Percentiles rank a stretch among this genome's conserved stretches.
These are phyloP conservation scores for Beauveria medogensis DNA, from an alignment of 2,329 filamentous ascomycete genomes.

Conservation along the genomic window DNA sequence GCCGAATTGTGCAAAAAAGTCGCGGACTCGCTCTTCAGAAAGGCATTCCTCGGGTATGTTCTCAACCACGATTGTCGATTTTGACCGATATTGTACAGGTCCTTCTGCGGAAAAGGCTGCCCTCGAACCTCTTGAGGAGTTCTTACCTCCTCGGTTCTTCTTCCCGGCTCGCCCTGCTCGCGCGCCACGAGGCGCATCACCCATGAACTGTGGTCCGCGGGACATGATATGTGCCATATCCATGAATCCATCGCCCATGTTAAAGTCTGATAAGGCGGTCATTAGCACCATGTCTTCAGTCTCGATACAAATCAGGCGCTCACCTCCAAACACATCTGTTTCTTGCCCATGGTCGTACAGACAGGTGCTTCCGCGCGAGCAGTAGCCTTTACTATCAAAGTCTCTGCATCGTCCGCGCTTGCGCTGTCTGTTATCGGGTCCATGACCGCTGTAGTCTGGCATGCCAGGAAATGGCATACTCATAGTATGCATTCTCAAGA, in stretches of 20 bases:
- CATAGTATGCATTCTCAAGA: constrained; percentile 54
- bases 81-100: constrained; percentile 52
- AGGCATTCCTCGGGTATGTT: constrained; percentile 68
- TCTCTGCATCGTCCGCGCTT: constrained; percentile 53
- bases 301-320: not conserved
- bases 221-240: constrained; percentile 2
- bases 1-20: constrained; percentile 68
- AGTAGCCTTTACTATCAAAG: constrained; percentile 67
- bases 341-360: constrained; percentile 60
- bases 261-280: not conserved
- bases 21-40: constrained; percentile 53
- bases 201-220: not conserved
- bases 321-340: constrained; percentile 21
- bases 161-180: not conserved
- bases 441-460: constrained; percentile 29
- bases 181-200: not conserved
- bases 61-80: constrained; percentile 66
- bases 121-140: constrained; percentile 27
- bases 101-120: constrained; percentile 58
- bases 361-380: constrained; percentile 58
- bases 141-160: constrained; percentile 28
- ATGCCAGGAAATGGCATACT: constrained; percentile 34
- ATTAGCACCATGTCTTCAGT: not conserved
- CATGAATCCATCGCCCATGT: not conserved
- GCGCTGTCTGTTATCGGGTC: constrained; percentile 21